These are phyloP conservation scores for Apiospora malaysiana DNA, from an alignment of 2,329 filamentous ascomycete genomes.

Conservation along the genomic window DNA sequence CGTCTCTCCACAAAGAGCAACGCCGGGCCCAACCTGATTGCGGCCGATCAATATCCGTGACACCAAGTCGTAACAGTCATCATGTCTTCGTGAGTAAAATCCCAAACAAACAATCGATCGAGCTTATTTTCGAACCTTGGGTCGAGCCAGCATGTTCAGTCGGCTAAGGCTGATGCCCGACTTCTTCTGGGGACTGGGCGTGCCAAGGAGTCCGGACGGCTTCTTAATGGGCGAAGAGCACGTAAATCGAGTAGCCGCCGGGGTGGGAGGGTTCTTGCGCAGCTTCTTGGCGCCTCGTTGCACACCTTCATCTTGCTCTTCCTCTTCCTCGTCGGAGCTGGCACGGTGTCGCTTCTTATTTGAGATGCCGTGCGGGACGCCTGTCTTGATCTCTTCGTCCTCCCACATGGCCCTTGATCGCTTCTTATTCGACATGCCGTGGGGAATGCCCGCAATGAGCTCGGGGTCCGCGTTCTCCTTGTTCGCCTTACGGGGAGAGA, in stretches of 20 bases:
- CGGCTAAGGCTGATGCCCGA: slow-evolving; percentile 60
- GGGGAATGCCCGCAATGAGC: slow-evolving; percentile 54
- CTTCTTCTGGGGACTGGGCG: slow-evolving; percentile 59
- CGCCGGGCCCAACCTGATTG: background rate
- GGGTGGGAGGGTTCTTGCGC: slow-evolving; percentile 53
- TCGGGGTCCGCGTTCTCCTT: slow-evolving; percentile 44
- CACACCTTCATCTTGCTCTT: slow-evolving; percentile 50
- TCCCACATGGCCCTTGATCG: slow-evolving; percentile 63
- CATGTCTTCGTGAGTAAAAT: background rate
- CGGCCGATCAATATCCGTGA: slow-evolving; percentile 4
- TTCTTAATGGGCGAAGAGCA: slow-evolving; percentile 45
- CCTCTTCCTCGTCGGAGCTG: slow-evolving; percentile 61
- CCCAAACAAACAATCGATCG: background rate
- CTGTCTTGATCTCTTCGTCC: slow-evolving; percentile 36
- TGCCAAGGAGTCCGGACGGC: slow-evolving; percentile 29
- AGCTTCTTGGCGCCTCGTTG: slow-evolving; percentile 63
- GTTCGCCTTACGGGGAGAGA: slow-evolving; percentile 39
- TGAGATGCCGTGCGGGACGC: slow-evolving; percentile 65
- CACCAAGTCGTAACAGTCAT: slow-evolving; percentile 15
- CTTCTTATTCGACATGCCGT: slow-evolving; percentile 72
- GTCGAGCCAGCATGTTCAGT: slow-evolving; percentile 65
- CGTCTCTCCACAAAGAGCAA: background rate
- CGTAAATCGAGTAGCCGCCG: slow-evolving; percentile 57
- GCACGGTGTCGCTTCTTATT: slow-evolving; percentile 72
- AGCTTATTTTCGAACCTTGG: slow-evolving; percentile 59